A percentile compares a stretch with the other conserved stretches of the same genome.
phyloP scores from a whole-genome alignment of 2,329 filamentous ascomycete genomes.

The Celoporthe dispersa region DNA sequence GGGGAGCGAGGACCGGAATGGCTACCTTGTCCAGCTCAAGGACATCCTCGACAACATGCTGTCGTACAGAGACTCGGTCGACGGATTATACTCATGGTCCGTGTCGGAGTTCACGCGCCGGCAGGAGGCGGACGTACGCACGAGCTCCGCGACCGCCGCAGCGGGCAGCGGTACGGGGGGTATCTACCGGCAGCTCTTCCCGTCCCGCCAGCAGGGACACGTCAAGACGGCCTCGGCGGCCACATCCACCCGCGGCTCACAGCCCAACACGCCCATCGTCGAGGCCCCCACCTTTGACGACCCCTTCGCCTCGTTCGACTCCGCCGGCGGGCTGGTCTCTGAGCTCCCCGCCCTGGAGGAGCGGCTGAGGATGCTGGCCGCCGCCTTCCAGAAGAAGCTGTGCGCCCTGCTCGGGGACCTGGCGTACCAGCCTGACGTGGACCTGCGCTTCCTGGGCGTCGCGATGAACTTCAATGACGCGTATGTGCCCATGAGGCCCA shows the following conservation, averaged over 20 bases:
- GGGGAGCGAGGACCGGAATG: conserved; percentile 67
- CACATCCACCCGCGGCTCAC: conserved; percentile 37
- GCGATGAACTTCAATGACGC: conserved; percentile 99
- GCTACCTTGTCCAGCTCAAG: conserved; percentile 88
- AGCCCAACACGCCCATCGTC: conserved; percentile 26
- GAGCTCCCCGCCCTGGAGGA: conserved; percentile 76
- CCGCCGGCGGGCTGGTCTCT: conserved; percentile 60
- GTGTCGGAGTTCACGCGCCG: conserved; percentile 90
- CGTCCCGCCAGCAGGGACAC: conserved; percentile 19
- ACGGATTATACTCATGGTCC: conserved; percentile 91
- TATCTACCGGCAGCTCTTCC: conserved; percentile 11
- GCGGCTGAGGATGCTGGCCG: conserved; percentile 72
- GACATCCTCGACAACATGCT: conserved; percentile 95
- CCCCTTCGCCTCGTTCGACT: conserved; percentile 40
- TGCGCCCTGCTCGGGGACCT: conserved; percentile 86
- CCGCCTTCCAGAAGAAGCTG: conserved; percentile 76
- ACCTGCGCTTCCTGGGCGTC: conserved; percentile 93
- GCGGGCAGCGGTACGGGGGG: not conserved
- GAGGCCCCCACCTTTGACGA: conserved; percentile 29
- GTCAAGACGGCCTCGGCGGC: conserved; percentile 32
- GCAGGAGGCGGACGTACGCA: conserved; percentile 80
- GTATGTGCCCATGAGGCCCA: conserved; percentile 72
- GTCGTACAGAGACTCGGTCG: conserved; percentile 88
- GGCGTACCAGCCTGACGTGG: conserved; percentile 89
- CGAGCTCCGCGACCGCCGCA: conserved; percentile 50